Evolutionary conservation across 164 flowering plant genomes (phyloP), one percentile per base, ranked within the genome.

Genomic region (Vitis riparia): DNA sequence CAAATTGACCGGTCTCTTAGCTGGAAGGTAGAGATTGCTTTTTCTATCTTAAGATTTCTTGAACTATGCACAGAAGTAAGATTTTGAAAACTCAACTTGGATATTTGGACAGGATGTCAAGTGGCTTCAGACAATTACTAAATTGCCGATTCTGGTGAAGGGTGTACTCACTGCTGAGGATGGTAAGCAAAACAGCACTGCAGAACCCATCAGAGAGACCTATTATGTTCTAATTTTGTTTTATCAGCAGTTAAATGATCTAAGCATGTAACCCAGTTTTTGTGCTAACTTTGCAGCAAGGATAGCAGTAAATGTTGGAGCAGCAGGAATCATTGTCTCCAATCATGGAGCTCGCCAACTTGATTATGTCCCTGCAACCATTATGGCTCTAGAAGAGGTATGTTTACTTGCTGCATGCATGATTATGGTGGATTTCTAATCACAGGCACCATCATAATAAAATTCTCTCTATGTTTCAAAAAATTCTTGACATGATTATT

Each of bases 321-420:
- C 85, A 67, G 91, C 96, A 27, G 99, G 99, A 62, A 88, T 92
- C 73, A 91, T 94, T 32, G 99, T 94, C 51, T 94, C 99, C 10
- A 94, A 94, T 66, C 99, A 93, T 78, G 99, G 97, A 70, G 98
- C 94, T 80, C 91, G 98, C 62, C 97, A 94, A 71, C 94, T 94
- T 29, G 97, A 94, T 72, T 94, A 89, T 79, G 91, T 79, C 50
- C 97, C 97, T 55, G 88, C 99, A 56, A 90, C 97, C 55, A 89
- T 90, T 48, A 78, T 77, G 81, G 87, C 88, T 73, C 72, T 94
- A 74, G 97, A 94, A 82, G 98, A 94, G 96, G 99, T 92, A 77
- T 2, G 19, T 17, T 59, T 9, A 57, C 10, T 29, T 23, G 8
- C 14, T 5, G 14, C 44, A 10, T 50, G 29, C 48, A 62, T 6